These are phyloP conservation scores for Botryotinia narcissicola DNA, from an alignment of 2,329 filamentous ascomycete genomes.

Conservation along the genomic window DNA sequence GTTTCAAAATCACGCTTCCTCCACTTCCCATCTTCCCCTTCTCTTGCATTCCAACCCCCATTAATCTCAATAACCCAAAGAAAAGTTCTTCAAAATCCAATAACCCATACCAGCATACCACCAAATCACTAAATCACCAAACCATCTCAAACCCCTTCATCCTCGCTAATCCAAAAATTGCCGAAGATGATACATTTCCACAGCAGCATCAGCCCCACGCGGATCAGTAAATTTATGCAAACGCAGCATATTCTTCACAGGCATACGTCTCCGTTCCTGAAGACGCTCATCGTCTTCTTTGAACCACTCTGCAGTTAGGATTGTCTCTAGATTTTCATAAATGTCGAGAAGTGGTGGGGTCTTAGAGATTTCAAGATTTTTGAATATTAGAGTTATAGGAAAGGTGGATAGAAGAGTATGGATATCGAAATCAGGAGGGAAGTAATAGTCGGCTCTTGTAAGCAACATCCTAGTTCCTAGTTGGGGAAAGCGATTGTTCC, in stretches of 20 bases:
- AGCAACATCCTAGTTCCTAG: too few relatives aligned
- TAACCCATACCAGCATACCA: neutral
- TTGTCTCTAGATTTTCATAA: neutral
- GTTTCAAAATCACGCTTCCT: neutral
- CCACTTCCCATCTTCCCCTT: neutral
- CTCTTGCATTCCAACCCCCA: neutral
- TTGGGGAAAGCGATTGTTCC: too few relatives aligned
- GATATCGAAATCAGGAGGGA: too few relatives aligned
- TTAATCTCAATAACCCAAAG: rapidly evolving
- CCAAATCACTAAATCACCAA: neutral
- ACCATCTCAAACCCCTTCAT: neutral
- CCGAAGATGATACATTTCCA: neutral
- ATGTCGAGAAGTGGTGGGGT: neutral
- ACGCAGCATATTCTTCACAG: neutral
- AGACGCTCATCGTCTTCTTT: neutral
- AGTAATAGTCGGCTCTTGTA: too few relatives aligned
- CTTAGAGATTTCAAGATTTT: too few relatives aligned
- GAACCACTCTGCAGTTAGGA: neutral
- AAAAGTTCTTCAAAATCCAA: neutral
- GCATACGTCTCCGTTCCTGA: rapidly evolving
- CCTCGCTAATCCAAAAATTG: neutral
- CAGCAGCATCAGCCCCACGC: too few relatives aligned
- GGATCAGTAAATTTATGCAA: neutral
- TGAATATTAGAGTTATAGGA: too few relatives aligned
- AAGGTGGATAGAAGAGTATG: too few relatives aligned